Percentiles rank a stretch among this genome's conserved stretches.
Conservation (phyloP, 352 stramenopile genomes). For the Phytophthora hibernalis region DNA sequence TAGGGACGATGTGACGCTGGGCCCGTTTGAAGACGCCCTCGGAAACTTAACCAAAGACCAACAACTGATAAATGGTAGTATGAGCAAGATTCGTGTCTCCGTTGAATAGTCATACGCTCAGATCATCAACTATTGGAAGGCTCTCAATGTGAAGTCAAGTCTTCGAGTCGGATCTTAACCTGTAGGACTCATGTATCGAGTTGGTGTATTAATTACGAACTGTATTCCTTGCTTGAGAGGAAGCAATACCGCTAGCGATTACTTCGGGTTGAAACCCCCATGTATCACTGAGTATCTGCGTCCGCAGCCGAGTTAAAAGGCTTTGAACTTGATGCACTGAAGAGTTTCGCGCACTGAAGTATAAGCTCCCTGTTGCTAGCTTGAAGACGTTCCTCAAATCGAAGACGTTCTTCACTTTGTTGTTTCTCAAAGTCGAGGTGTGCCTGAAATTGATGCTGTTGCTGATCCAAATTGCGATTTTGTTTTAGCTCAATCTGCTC, state of each 20-base stretch:
- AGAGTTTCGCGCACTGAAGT: slow-evolving; percentile 5
- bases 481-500: background rate
- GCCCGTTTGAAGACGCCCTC: background rate
- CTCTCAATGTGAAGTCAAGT: slow-evolving; percentile 6
- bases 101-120: slow-evolving; percentile 13
- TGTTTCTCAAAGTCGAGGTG: slow-evolving; percentile 1
- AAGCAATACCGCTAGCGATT: slow-evolving; percentile 6
- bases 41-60: slow-evolving; percentile 7
- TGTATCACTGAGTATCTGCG: slow-evolving; percentile 3
- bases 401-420: slow-evolving; percentile 1
- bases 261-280: background rate
- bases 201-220: slow-evolving; percentile 6
- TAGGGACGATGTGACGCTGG: slow-evolving; percentile 2
- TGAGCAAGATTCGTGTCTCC: slow-evolving; percentile 6
- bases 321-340: background rate
- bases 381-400: slow-evolving; percentile 1
- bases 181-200: slow-evolving; percentile 13
- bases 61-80: background rate
- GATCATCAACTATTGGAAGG: slow-evolving; percentile 12
- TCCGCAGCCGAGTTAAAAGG: background rate
- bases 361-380: slow-evolving; percentile 5
- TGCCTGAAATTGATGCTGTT: background rate
- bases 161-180: background rate
- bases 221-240: slow-evolving; percentile 1
- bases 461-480: background rate